Conservation (phyloP, 1,284 basidiomycete genomes). For the Cutaneotrichosporon arboriforme region DNA sequence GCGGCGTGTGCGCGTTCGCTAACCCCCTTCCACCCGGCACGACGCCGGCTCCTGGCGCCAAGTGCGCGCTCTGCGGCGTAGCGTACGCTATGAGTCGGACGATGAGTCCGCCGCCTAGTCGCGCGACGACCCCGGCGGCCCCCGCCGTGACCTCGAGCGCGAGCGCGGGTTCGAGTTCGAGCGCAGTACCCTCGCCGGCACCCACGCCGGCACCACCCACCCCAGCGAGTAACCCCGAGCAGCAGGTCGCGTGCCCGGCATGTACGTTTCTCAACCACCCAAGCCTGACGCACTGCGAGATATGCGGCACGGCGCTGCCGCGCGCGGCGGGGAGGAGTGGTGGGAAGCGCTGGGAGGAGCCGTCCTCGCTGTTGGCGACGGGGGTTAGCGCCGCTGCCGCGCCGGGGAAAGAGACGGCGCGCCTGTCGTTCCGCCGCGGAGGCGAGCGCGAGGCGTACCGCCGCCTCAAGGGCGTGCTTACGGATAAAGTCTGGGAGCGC, state of each 20-base stretch:
- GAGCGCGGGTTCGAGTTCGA: too few relatives aligned
- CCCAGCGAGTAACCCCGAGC: too few relatives aligned
- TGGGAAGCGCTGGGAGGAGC: too few relatives aligned
- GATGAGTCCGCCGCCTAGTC: conserved; percentile 7
- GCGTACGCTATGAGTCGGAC: conserved; percentile 17
- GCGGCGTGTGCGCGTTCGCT: conserved; percentile 73
- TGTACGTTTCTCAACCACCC: conserved; percentile 92
- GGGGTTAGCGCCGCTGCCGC: too few relatives aligned
- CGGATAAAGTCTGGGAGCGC: conserved; percentile 69
- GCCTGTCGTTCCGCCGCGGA: conserved; percentile 81
- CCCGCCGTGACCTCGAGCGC: too few relatives aligned
- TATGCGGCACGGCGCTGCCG: conserved; percentile 68
- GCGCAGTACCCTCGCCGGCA: too few relatives aligned
- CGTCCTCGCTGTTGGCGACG: too few relatives aligned
- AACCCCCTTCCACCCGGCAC: conserved; percentile 55
- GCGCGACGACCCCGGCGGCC: conserved; percentile 8
- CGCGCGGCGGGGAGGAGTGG: too few relatives aligned
- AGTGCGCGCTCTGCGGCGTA: conserved; percentile 66
- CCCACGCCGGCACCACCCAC: background rate
- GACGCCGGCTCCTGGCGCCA: conserved; percentile 51
- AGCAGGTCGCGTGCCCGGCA: conserved; percentile 62
- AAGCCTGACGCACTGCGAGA: conserved; percentile 71
- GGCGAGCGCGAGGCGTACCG: conserved; percentile 82
- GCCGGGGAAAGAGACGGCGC: conserved; percentile 56
- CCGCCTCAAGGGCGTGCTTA: conserved; percentile 67